Evolutionary conservation across 768 basidiomycete species (phyloP).

Genomic region (Lactifluus pinguis): DNA sequence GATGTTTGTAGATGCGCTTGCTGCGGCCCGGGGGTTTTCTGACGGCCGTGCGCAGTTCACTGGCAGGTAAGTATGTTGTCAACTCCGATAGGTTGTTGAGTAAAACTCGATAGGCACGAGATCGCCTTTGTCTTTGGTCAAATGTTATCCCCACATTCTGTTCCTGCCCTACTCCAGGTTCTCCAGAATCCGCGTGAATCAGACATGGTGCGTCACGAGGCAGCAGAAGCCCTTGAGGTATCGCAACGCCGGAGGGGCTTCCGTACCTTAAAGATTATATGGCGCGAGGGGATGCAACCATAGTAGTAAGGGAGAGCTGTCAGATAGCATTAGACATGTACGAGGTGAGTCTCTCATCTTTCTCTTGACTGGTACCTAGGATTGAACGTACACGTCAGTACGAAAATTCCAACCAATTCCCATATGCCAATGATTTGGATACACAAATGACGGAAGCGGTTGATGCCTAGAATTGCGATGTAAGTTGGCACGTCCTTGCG

Average conservation of each 20-base stretch:
- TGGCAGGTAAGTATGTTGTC: constrained; percentile 51
- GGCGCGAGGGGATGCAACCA: constrained; percentile 64
- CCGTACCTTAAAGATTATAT: constrained; percentile 83
- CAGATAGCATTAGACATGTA: constrained; percentile 96
- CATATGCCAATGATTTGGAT: constrained; percentile 55
- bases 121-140: constrained; percentile 99
- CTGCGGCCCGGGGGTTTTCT: constrained; percentile 78
- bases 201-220: constrained; percentile 98
- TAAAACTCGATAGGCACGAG: constrained; percentile 60
- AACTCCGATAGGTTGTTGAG: neutral
- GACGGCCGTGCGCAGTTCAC: constrained; percentile 89
- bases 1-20: constrained; percentile 96
- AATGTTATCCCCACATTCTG: constrained; percentile 78
- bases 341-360: constrained; percentile 48
- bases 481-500: neutral
- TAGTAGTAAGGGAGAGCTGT: constrained; percentile 92
- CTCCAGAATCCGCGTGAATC: constrained; percentile 66
- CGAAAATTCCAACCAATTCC: constrained; percentile 74
- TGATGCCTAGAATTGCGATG: constrained; percentile 8
- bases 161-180: constrained; percentile 74
- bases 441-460: constrained; percentile 14
- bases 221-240: constrained; percentile 96
- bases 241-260: constrained; percentile 86
- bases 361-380: neutral
- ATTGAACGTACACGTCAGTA: constrained; percentile 36